Conservation (phyloP, 495 filamentous ascomycete genomes). For the Hypoxylon rickii region DNA sequence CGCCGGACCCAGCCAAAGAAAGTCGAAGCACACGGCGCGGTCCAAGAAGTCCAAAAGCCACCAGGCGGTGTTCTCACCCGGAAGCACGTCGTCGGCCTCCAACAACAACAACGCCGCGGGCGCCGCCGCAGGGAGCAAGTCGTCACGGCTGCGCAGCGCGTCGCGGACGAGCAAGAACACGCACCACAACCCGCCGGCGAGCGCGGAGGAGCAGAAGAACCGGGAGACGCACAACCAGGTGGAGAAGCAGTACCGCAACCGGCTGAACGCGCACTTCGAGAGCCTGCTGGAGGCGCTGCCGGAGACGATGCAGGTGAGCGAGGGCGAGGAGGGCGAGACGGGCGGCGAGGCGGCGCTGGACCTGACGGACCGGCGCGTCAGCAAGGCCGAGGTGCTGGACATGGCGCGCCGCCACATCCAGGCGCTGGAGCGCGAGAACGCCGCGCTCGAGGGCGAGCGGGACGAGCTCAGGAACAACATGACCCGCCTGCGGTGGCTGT, state of each 20-base stretch:
- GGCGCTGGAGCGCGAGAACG: slow-evolving; percentile 44
- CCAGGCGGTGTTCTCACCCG: slow-evolving; percentile 30
- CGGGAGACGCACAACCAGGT: slow-evolving; percentile 53
- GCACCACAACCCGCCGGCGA: slow-evolving; percentile 39
- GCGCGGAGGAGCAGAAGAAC: slow-evolving; percentile 45
- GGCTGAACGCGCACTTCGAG: slow-evolving; percentile 53
- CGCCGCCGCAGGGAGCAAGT: slow-evolving; percentile 11
- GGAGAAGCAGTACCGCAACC: slow-evolving; percentile 55
- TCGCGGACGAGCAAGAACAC: slow-evolving; percentile 48
- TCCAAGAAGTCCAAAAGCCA: slow-evolving; percentile 11
- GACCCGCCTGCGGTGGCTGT: slow-evolving; percentile 39
- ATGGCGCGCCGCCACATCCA: slow-evolving; percentile 50
- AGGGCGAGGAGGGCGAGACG: slow-evolving; percentile 20
- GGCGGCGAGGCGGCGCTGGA: slow-evolving; percentile 36
- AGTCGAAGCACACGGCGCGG: slow-evolving; percentile 24
- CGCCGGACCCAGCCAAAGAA: slow-evolving; percentile 19
- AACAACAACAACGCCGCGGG: too few relatives aligned
- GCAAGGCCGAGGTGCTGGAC: slow-evolving; percentile 54
- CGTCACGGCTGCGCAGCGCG: slow-evolving; percentile 44
- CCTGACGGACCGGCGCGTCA: slow-evolving; percentile 44
- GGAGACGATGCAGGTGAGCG: slow-evolving; percentile 37
- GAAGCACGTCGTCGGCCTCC: slow-evolving; percentile 26
- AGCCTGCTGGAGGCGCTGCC: slow-evolving; percentile 48
- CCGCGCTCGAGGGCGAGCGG: slow-evolving; percentile 42
- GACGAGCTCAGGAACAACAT: slow-evolving; percentile 39